phyloP scores from a whole-genome alignment of 2,329 filamentous ascomycete species.

The Phaeoacremonium minimum region DNA sequence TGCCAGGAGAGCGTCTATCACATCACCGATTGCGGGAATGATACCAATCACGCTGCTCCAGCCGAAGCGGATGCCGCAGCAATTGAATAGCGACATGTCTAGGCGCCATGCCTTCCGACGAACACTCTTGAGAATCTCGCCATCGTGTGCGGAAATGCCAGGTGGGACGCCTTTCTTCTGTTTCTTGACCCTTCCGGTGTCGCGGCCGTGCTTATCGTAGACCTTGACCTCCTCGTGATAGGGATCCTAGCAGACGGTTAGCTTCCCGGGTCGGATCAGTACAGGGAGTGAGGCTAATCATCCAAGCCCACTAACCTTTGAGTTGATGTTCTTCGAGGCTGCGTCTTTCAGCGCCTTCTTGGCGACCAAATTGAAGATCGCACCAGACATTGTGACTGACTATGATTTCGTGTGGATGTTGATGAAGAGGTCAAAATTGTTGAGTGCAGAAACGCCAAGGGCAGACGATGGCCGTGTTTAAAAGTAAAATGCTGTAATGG shows the following conservation, averaged over 20 bases:
- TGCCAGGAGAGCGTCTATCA: conserved; percentile 68
- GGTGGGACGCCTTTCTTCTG: conserved; percentile 79
- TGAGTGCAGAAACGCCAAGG: too few relatives aligned
- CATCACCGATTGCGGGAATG: conserved; percentile 75
- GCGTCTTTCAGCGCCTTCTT: conserved; percentile 6
- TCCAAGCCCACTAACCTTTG: conserved; percentile 3
- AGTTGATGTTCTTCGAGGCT: conserved; percentile 3
- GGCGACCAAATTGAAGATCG: conserved; percentile 6
- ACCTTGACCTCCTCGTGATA: conserved; percentile 5
- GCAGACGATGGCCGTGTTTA: too few relatives aligned
- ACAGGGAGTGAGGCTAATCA: too few relatives aligned
- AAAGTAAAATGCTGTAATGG: too few relatives aligned
- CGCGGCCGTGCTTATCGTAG: conserved; percentile 27
- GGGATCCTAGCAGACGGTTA: conserved; percentile 6
- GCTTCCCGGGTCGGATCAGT: too few relatives aligned
- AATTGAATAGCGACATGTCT: conserved; percentile 79
- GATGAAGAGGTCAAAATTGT: too few relatives aligned
- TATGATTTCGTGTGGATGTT: conserved; percentile 63
- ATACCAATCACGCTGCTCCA: conserved; percentile 85
- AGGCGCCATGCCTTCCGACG: conserved; percentile 81
- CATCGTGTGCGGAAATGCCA: conserved; percentile 80
- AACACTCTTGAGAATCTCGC: conserved; percentile 76
- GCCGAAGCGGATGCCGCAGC: conserved; percentile 79
- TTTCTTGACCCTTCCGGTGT: conserved; percentile 71
- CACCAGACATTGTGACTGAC: conserved; percentile 51